These are phyloP conservation scores for Fusarium sp. DNA, from an alignment of 2,329 filamentous ascomycete genomes.

Conservation along the genomic window DNA sequence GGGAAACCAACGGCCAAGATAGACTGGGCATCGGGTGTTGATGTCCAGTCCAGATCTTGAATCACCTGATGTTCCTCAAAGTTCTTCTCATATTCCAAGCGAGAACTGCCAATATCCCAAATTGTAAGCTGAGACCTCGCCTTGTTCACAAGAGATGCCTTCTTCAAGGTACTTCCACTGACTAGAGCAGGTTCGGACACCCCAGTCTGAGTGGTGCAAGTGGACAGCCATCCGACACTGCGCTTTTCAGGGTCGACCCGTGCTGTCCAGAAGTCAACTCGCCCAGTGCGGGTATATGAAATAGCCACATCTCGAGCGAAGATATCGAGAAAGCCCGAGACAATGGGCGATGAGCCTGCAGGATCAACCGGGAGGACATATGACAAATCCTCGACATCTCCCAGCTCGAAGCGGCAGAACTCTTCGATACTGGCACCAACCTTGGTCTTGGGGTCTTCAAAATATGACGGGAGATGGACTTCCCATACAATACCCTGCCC, in stretches of 20 bases:
- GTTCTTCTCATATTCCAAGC: conserved; percentile 83
- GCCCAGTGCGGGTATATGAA: conserved; percentile 81
- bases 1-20: conserved; percentile 93
- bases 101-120: conserved; percentile 87
- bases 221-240: conserved; percentile 83
- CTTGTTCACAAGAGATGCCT: conserved; percentile 84
- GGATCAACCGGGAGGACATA: conserved; percentile 87
- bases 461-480: conserved; percentile 69
- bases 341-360: conserved; percentile 77
- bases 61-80: conserved; percentile 81
- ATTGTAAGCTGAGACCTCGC: conserved; percentile 83
- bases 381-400: conserved; percentile 67
- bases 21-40: conserved; percentile 88
- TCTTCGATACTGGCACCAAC: conserved; percentile 62
- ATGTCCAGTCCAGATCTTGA: conserved; percentile 92
- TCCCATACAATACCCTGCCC: conserved; percentile 88
- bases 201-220: conserved; percentile 84
- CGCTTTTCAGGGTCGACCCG: conserved; percentile 71
- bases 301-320: conserved; percentile 89
- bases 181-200: conserved; percentile 79
- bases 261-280: conserved; percentile 88
- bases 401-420: conserved; percentile 79
- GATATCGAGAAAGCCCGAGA: conserved; percentile 84
- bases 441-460: conserved; percentile 42
- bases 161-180: conserved; percentile 88